These are phyloP conservation scores for Capronia coronata DNA, from an alignment of 2,329 filamentous ascomycete genomes.

Conservation along the genomic window DNA sequence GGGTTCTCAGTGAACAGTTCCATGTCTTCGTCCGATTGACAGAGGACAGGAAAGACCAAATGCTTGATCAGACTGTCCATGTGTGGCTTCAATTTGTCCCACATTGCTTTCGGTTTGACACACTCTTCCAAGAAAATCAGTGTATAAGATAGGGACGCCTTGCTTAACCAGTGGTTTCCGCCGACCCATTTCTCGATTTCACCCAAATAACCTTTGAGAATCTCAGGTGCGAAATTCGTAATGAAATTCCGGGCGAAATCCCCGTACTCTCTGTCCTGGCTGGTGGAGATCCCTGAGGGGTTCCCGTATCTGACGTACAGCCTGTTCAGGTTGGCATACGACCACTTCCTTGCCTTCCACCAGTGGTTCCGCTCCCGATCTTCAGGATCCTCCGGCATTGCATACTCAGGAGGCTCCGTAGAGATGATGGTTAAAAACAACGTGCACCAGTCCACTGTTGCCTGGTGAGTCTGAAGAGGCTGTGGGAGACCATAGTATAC, in stretches of 20 bases:
- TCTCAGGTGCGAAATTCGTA: conserved; percentile 85
- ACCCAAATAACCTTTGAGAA: conserved; percentile 85
- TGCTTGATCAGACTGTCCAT: conserved; percentile 89
- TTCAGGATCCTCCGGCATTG: conserved; percentile 70
- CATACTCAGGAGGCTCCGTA: conserved; percentile 71
- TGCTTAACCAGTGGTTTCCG: conserved; percentile 90
- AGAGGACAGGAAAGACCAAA: conserved; percentile 90
- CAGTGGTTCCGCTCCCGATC: conserved; percentile 92
- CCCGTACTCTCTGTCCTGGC: conserved; percentile 67
- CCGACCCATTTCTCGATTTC: conserved; percentile 98
- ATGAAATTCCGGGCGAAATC: conserved; percentile 88
- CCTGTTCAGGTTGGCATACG: conserved; percentile 93
- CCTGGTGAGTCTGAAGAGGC: conserved; percentile 68
- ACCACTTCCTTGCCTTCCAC: conserved; percentile 99
- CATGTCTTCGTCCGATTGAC: conserved; percentile 83
- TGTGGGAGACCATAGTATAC: conserved; percentile 88
- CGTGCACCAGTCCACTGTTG: conserved; percentile 92
- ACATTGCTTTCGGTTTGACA: conserved; percentile 94
- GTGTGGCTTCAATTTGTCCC: conserved; percentile 87
- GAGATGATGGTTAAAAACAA: conserved; percentile 86
- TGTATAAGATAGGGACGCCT: conserved; percentile 86
- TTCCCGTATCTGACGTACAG: conserved; percentile 95
- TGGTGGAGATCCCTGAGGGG: conserved; percentile 64
- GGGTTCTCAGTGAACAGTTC: conserved; percentile 92
- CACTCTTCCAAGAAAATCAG: conserved; percentile 95